Evolutionary conservation across 805 yeast genomes (phyloP), one percentile per base, ranked within the genome.

Genomic region (Hagleromyces aurorensis): DNA sequence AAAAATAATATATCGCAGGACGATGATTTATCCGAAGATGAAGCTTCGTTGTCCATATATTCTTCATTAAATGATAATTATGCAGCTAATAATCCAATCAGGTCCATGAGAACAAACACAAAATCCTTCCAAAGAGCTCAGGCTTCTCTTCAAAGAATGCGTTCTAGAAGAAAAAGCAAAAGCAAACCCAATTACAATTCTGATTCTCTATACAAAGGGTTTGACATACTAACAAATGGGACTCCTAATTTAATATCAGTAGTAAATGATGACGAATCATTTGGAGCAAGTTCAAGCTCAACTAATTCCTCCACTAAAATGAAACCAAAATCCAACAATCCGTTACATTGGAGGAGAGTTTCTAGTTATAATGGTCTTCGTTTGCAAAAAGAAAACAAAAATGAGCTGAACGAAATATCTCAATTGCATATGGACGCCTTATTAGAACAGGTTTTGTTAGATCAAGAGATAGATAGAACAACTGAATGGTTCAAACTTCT

Each of bases 31-130:
- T 40, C 54, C 5, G 84, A 76, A 44, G 82, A 77, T 49, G 83
- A 77, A 41, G 71, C 73, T 8, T 78, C 75, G 0, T 75, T 77
- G 82, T 74, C 82, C 0, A 50, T 75, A 13, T 76, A 75, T 44
- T 69, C 79, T 0, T 69, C 78, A 0, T 49, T 75, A n/a, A 59
- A 64, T 33, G 55, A 46, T 19, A 56, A 52, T 8, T 32, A 48
- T 2, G 53, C 48, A 24, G 62, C 59, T 12, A 55, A 53, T 24
- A 49, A 55, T 18, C 58, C 55, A 12, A 45, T 57, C 7, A 42
- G 65, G 27, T 47, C 59, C 3, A 41, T 62, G 20, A 55, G 69
- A 37, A 55, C 49, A 23, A 57, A 61, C 7, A 57, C 62, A 0
- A 56, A 75, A 31, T 71, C 80, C 1, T 59, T 64, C 20, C 81